Conservation (phyloP, 2,329 filamentous ascomycete species). For the Trichoderma breve region DNA sequence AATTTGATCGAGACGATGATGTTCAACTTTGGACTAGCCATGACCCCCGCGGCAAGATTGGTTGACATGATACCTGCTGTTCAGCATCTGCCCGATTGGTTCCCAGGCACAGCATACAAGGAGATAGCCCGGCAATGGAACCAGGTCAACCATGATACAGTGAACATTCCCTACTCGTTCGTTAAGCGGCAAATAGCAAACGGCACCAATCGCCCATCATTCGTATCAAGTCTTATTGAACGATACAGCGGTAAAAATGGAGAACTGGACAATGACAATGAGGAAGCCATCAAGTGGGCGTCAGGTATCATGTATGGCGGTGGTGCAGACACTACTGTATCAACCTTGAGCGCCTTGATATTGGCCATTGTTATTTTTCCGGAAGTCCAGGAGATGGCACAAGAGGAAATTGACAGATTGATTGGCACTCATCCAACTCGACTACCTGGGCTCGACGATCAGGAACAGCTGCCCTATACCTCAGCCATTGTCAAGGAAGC, state of each 20-base stretch:
- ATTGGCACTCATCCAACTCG: constrained; percentile 24
- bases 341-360: not conserved
- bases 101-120: constrained; percentile 27
- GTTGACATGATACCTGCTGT: constrained; percentile 29
- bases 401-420: constrained; percentile 21
- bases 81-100: constrained; percentile 26
- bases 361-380: constrained; percentile 23
- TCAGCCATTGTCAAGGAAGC: constrained; percentile 28
- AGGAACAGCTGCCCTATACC: constrained; percentile 26
- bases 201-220: not conserved
- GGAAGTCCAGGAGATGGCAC: constrained; percentile 19
- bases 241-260: not conserved
- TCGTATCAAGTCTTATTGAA: constrained; percentile 5
- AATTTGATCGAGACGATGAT: constrained; percentile 26
- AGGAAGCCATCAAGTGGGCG: not conserved
- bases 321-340: constrained; percentile 17
- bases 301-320: constrained; percentile 7
- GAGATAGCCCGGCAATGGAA: constrained; percentile 21
- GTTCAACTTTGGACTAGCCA: constrained; percentile 24
- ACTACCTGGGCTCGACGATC: constrained; percentile 21
- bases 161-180: not conserved
- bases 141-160: not conserved
- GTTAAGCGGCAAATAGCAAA: constrained; percentile 5
- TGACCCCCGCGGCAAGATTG: constrained; percentile 25
- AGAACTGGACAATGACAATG: not conserved